Base-by-base conservation (phyloP, 2,329 filamentous ascomycete genomes). In the Diaporthe ampelina region DNA sequence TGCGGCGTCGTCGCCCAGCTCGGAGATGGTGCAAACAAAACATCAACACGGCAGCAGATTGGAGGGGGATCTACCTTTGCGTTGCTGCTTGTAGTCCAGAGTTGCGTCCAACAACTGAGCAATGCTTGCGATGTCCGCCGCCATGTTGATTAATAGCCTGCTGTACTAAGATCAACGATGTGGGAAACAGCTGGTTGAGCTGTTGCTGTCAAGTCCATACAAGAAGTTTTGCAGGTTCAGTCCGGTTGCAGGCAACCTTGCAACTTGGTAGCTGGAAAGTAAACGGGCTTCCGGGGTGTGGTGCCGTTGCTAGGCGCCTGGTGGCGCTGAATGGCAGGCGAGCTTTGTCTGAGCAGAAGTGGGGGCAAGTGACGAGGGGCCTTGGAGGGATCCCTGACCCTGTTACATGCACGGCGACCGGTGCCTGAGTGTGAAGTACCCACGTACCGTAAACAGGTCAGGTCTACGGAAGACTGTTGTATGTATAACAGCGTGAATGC, bases 71-170 rank as follows among this genome's bases (percentile, higher is more conserved):
- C 73, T 86, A 96, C 96, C 96, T 92, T 97, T 93, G 84, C 95
- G 95, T 84, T 96, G 95, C 84, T 96, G 92, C 77, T 90, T 88
- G 24, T 95, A 95, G 85, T 98, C 94, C 80, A 98, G 90, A 80
- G 95, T 98, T 80, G 95, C 94, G 84, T 97, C 91, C 77, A 99
- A 92, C 83, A 98, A 90, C 88, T 95, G 91, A 77, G 95, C 93
- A 83, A 98, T 87, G 75, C 86, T 85, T 78, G 85, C 86, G 81
- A 91, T 86, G 78, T 90, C 86, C 78, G 88, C 85, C 81, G 89
- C 88, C 89, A 91, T 91, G 81, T 78, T 88, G 81, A 75, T 70
- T 75, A 72, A 68, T 50, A 57, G 57, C 43, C 7, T 45, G 50
- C 29, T 58, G 43, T 48, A 63, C 40, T 35, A 76, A 68, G 63